Evolutionary conservation across 768 basidiomycete genomes (phyloP).

Genomic region (Russula earlei): DNA sequence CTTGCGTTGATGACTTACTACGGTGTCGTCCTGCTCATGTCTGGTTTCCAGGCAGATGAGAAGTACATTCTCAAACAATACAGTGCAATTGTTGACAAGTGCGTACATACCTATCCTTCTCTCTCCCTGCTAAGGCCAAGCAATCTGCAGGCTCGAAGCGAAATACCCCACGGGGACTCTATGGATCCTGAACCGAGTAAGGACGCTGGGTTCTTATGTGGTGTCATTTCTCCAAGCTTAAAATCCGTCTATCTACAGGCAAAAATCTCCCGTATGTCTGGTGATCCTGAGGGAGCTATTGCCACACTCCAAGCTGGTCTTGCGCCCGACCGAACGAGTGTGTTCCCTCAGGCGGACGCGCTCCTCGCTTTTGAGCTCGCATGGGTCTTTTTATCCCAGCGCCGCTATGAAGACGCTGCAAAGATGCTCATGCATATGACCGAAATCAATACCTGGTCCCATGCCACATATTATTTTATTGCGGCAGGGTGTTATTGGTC

Average conservation of each 20-base stretch:
- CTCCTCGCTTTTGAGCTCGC: slow-evolving; percentile 69
- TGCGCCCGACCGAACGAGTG: slow-evolving; percentile 39
- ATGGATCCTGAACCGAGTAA: slow-evolving; percentile 65
- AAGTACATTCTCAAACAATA: slow-evolving; percentile 54
- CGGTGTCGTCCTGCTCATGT: slow-evolving; percentile 56
- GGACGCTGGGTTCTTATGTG: slow-evolving; percentile 1
- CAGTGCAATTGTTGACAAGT: slow-evolving; percentile 55
- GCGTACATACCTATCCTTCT: slow-evolving; percentile 17
- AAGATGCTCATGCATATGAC: slow-evolving; percentile 56
- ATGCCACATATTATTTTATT: slow-evolving; percentile 70
- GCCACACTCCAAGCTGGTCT: slow-evolving; percentile 49
- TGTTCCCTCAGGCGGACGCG: slow-evolving; percentile 65
- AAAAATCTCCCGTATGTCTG: slow-evolving; percentile 65
- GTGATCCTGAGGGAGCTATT: slow-evolving; percentile 58
- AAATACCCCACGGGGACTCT: slow-evolving; percentile 59
- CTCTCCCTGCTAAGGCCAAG: not conserved
- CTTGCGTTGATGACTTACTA: slow-evolving; percentile 77
- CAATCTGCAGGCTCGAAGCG: slow-evolving; percentile 35
- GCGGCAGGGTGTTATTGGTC: slow-evolving; percentile 68
- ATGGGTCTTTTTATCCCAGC: slow-evolving; percentile 59
- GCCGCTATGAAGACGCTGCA: slow-evolving; percentile 58
- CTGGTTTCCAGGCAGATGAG: slow-evolving; percentile 73
- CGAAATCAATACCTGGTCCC: slow-evolving; percentile 64
- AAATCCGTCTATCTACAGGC: slow-evolving; percentile 33
- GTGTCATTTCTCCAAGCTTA: not conserved